These are phyloP conservation scores for Mesotaenium endlicherianum DNA, from an alignment of 139 green algal genomes.

Conservation along the genomic window DNA sequence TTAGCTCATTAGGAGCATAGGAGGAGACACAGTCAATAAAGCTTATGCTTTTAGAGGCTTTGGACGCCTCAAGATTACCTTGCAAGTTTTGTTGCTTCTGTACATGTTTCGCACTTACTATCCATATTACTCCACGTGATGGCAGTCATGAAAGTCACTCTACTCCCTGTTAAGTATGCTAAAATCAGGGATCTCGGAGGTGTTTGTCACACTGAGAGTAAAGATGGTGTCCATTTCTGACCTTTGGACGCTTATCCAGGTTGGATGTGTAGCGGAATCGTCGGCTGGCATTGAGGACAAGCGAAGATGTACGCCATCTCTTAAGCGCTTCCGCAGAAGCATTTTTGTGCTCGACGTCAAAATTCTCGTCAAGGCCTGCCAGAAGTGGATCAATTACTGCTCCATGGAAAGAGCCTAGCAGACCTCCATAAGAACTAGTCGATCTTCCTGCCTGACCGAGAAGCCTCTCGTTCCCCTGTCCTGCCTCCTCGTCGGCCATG, in stretches of 20 bases:
- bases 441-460: too few relatives aligned
- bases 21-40: too few relatives aligned
- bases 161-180: not conserved
- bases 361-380: too few relatives aligned
- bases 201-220: not conserved
- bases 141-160: not conserved
- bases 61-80: too few relatives aligned
- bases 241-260: not conserved
- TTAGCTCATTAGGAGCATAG: too few relatives aligned
- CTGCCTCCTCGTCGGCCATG: too few relatives aligned
- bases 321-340: not conserved
- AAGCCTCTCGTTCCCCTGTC: too few relatives aligned
- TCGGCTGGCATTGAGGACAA: not conserved
- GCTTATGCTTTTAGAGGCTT: too few relatives aligned
- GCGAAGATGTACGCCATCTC: not conserved
- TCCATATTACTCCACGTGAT: not conserved
- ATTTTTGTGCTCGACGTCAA: not conserved
- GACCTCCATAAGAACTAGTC: too few relatives aligned
- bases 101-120: not conserved
- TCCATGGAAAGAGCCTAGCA: too few relatives aligned
- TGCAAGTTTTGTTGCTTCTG: not conserved
- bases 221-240: not conserved
- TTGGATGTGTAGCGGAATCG: constrained; percentile 19
- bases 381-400: too few relatives aligned
- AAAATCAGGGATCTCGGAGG: not conserved